Evolutionary conservation across 805 yeast genomes (phyloP), one percentile per base, ranked within the genome.

Genomic region (Yarrowia sp.): DNA sequence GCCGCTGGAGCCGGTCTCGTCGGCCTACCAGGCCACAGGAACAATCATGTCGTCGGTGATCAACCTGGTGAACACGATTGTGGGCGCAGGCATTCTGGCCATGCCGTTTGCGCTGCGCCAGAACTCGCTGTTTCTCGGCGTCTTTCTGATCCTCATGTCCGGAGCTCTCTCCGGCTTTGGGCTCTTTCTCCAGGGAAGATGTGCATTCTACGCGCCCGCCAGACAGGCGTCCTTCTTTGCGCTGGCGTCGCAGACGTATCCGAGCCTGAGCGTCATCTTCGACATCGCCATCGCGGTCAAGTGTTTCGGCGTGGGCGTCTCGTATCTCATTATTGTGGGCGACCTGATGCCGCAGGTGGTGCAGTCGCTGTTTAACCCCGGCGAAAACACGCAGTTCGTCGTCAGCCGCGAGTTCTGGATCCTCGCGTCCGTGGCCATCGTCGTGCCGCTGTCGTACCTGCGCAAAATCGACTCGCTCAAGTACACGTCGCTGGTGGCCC

Each of bases 401-500:
- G 41, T 67, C 42, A 42, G 70, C 49, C 70, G 83, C n/a, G 69
- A 71, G 4, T 78, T 81, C 63, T 80, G 84, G 82, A 80, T 81
- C 38, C 62, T 77, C 42, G 72, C 74, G 9, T 70, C 78, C 29
- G 75, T 81, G 53, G 66, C 79, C 25, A 77, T 84, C 16, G 74
- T 78, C 6, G 74, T 75, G 3, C 91, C 91, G 0, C 76, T 93
- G 56, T 86, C 94, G 12, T 90, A 85, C 71, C 77, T 88, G 68
- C 82, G 85, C 68, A 84, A 83, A 68, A 78, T 92, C 64, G 96
- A 89, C 70, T 88, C 97, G 9, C 80, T 92, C 69, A 87, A 88
- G 69, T 88, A 89, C 68, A 90, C 97, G 0, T 89, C 97, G 2
- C 75, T 91, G 72, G 77, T 92, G 35, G 97, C 97, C 1, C 77